Percentiles rank a stretch among this genome's conserved stretches.
Evolutionary conservation across 495 filamentous ascomycete species (phyloP).

Genomic region (Aspergillus heteromorphus): DNA sequence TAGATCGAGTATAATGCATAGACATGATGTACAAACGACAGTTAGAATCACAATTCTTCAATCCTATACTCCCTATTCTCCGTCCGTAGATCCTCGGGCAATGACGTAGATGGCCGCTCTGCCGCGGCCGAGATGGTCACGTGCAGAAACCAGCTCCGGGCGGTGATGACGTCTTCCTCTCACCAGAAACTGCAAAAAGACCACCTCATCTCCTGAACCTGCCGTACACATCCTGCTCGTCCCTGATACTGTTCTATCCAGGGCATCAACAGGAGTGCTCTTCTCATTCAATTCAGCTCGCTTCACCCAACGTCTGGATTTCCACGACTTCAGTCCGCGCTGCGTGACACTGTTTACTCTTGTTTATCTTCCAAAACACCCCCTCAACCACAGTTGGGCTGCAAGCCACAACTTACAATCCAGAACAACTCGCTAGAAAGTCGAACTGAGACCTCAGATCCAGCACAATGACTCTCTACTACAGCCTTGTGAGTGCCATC

Average conservation of each 20-base stretch:
- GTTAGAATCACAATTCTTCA: background rate
- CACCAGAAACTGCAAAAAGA: conserved; percentile 21
- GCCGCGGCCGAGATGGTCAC: conserved; percentile 14
- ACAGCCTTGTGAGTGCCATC: conserved; percentile 72
- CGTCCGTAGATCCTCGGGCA: background rate
- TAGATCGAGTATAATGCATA: conserved; percentile 8
- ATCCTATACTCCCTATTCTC: background rate
- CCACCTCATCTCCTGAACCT: conserved; percentile 22
- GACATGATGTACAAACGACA: conserved; percentile 6
- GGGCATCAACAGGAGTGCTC: background rate
- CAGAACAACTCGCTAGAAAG: background rate
- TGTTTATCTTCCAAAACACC: conserved; percentile 14
- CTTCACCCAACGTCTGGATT: background rate
- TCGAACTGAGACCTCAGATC: background rate
- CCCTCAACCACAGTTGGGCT: conserved; percentile 5
- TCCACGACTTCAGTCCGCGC: background rate
- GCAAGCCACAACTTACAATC: conserved; percentile 9
- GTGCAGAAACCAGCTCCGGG: conserved; percentile 14
- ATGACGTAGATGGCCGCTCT: background rate
- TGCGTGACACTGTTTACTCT: background rate
- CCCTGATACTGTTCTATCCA: background rate
- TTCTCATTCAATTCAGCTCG: background rate
- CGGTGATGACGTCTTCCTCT: conserved; percentile 35
- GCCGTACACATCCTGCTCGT: conserved; percentile 11
- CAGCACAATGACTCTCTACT: conserved; percentile 94